Base-by-base conservation (phyloP, 805 yeast species). In the Lipomyces lipofer region DNA sequence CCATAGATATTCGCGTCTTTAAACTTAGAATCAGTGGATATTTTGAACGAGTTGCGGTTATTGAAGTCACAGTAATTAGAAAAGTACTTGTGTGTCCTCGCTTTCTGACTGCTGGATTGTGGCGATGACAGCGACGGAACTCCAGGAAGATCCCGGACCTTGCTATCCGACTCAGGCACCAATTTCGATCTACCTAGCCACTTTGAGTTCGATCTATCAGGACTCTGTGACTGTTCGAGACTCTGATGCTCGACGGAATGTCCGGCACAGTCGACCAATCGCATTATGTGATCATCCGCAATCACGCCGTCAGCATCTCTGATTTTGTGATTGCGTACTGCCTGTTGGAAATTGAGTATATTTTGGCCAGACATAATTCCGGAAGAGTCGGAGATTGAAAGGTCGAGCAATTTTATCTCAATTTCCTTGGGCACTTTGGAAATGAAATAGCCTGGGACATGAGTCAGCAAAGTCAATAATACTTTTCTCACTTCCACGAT, bases 231-330 rank as follows among this genome's bases (percentile, higher is more conserved):
- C 17, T 58, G 51, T 6, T 22, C n/a, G n/a, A n/a, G n/a, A n/a
- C n/a, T n/a, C n/a, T n/a, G n/a, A n/a, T n/a, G n/a, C n/a, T n/a
- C n/a, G n/a, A n/a, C n/a, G n/a, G n/a, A n/a, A n/a, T n/a, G n/a
- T n/a, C n/a, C n/a, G n/a, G n/a, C n/a, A n/a, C n/a, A 21, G 8
- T 33, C 17, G 17, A 9, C 13, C 27, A 36, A 7, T 36, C 22
- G 19, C 1, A 51, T 73, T 57, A 55, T 81, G 75, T 47, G 88
- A 63, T 62, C 81, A 76, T 61, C 78, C 79, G 65, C 76, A 81
- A 63, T 71, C 80, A 30, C 19, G 52, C 56, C 59, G 15, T 47
- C 56, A 6, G 19, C 52, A 25, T 55, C 56, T n/a, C 51, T 42
- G 7, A 17, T 28, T 33, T 54, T 54, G 44, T 47, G 40, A 1